Evolutionary conservation across 805 yeast genomes (phyloP), one percentile per base, ranked within the genome.

Genomic region (Candida tallmaniae): DNA sequence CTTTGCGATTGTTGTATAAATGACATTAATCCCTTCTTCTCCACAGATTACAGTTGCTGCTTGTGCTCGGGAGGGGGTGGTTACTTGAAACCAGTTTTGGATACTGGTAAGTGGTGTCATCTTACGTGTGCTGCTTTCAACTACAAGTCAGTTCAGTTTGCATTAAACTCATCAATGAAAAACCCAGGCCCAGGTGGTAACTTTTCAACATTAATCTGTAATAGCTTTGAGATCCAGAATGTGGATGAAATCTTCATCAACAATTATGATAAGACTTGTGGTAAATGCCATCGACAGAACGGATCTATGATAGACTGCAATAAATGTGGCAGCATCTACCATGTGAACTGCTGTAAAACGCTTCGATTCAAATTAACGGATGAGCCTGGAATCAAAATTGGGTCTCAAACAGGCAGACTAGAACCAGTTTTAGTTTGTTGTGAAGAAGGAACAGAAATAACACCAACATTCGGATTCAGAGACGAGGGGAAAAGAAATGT

Each of bases 1-100:
- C 60, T 69, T 17, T 88, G 96, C 59, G 95, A 86, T 46, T 68
- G 78, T 1, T 88, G 96, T 51, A 66, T 78, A 4, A 85, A 86
- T 50, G 82, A 78, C 31, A 52, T 76, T 33, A 73, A 75, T 40
- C 90, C 93, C 0, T 42, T 70, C 2, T 62, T 67, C 23, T 68
- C 78, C 2, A 72, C 80, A 0, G 60, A 70, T 14, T 80, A 83
- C 49, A 56, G 70, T 2, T 87, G 96, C 53, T 58, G 65, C 11
- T 50, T 87, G n/a, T 88, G 96, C 54, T 68, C 76, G 56, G 6
- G 52, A 57, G 2, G 32, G 44, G 26, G 68, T 69, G 89, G 82
- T 46, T 84, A 78, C 20, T 53, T 86, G 46, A 83, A 83, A 48
- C 68, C 86, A n/a, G 77, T 93, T 0, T 45, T 51, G 4, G 73